Evolutionary conservation across 768 basidiomycete species (phyloP), one percentile per base, ranked within the genome.

Genomic region (Phallus indusiatus): DNA sequence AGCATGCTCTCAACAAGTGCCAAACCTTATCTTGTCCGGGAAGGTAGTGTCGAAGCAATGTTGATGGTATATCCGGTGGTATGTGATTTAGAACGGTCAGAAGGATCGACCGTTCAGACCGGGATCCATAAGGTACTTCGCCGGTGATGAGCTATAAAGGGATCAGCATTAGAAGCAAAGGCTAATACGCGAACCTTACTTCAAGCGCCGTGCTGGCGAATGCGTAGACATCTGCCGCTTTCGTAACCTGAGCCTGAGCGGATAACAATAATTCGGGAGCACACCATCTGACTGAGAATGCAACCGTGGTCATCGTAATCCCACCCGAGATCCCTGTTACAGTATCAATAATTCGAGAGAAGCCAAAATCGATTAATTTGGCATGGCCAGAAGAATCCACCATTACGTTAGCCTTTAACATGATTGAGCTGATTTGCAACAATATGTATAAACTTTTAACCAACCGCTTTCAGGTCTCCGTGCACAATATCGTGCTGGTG

Each of bases 391-490:
- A 46, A n/a, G 34, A 54, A 47, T 62, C 54, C 17, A 63, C 51
- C 42, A 63, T 47, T 5, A 62, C 50, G 37, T 62, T 61, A 17
- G 24, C 54, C 62, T 62, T 17, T 7, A n/a, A 18, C n/a, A 56
- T n/a, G 1, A 24, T 20, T 20, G n/a, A 24, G 18, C 8, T 14
- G 5, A 18, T 28, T 28, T 7, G 28, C 28, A 28, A 7, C 28
- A 7, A 28, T 28, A 28, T n/a, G n/a, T 28, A 28, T 28, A 28
- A 28, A 28, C 28, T 3, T n/a, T n/a, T 14, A 21, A 17, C 56
- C 10, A 62, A 67, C 67, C 21, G 54, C 64, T 54, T 67, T 64
- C 17, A 68, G 51, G 56, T 67, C 67, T 16, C 66, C 67, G 34
- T 68, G 67, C 4, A 68, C 61, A 6, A 67, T 54, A 21, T 59